Conservation (phyloP, 78 protist species). For the Dictyostelium capitatum region DNA sequence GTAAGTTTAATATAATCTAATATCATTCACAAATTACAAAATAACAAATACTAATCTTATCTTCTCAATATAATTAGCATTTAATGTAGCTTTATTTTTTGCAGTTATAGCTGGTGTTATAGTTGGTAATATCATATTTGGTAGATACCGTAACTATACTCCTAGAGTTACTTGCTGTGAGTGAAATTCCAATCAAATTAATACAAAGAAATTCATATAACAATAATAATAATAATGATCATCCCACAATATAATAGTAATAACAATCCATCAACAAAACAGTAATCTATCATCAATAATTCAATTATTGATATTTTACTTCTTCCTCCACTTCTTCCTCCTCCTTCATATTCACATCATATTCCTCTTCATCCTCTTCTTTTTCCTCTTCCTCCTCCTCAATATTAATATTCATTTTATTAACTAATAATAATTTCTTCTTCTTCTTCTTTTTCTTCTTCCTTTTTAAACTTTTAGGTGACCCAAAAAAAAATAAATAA, state of each 20-base stretch:
- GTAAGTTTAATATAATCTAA: neutral
- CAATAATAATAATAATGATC: neutral
- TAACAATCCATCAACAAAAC: neutral
- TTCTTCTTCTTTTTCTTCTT: neutral
- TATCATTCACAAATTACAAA: too few relatives aligned
- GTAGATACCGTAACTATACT: slow-evolving; percentile 55
- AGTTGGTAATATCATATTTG: slow-evolving; percentile 55
- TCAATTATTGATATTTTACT: neutral
- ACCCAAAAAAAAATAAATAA: too few relatives aligned
- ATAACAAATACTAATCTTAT: too few relatives aligned
- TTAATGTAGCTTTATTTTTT: slow-evolving; percentile 64
- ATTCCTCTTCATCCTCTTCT: neutral
- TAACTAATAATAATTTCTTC: neutral
- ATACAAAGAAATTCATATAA: neutral
- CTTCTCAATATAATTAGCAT: neutral
- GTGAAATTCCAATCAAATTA: neutral
- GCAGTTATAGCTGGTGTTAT: slow-evolving; percentile 66
- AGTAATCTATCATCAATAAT: too few relatives aligned
- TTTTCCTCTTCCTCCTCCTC: neutral
- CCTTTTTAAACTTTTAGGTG: too few relatives aligned
- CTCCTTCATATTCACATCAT: neutral
- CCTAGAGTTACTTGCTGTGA: slow-evolving; percentile 71
- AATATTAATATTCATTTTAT: neutral
- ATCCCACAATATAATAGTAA: neutral
- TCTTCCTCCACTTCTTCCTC: neutral